Base-by-base conservation (phyloP, 2,329 filamentous ascomycete species). In the Falciphora oryzae region DNA sequence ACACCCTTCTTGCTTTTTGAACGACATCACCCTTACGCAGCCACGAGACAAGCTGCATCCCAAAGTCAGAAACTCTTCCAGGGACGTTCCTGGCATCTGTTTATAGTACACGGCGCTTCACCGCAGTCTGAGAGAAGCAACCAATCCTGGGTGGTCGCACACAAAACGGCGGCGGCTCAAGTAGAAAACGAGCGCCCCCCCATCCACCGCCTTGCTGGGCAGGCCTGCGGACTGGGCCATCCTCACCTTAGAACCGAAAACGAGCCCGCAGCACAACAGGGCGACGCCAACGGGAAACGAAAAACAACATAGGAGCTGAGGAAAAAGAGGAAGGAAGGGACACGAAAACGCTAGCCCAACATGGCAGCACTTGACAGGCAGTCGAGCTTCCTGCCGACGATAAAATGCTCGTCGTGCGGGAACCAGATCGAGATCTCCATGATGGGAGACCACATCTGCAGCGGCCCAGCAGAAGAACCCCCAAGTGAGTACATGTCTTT, bases 391-490 rank as follows among this genome's bases (percentile, higher is more conserved):
- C 81, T 95, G 80, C 91, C 92, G 72, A 88, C 88, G 29, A 91
- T 96, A 77, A 96, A 94, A 82, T 96, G 92, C 77, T 96, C 92
- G 63, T 87, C 83, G 78, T 96, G 92, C 74, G 85, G 87, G 57
- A 76, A 80, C 57, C 86, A 93, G 71, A 91, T 97, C 66, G 89
- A 93, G 73, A 95, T 97, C 70, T 89, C 90, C 57, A 81, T 88
- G 75, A 90, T 97, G 89, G 92, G 91, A 67, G 92, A 96, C 67
- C 93, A 97, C 79, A 75, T 91, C 67, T 97, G 93, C 75, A 75
- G 75, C 59, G 78, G 66, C 25, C 73, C 80, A 76, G 78, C 27
- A 53, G 44, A 53, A 25, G 7, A 53, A 25, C 44, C 44, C 22
- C 44, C 44, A 53, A 53, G 44, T 53, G 18, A 53, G 44, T 53